These are phyloP conservation scores for Tolypocladium paradoxum DNA, from an alignment of 2,329 filamentous ascomycete genomes.

Conservation along the genomic window DNA sequence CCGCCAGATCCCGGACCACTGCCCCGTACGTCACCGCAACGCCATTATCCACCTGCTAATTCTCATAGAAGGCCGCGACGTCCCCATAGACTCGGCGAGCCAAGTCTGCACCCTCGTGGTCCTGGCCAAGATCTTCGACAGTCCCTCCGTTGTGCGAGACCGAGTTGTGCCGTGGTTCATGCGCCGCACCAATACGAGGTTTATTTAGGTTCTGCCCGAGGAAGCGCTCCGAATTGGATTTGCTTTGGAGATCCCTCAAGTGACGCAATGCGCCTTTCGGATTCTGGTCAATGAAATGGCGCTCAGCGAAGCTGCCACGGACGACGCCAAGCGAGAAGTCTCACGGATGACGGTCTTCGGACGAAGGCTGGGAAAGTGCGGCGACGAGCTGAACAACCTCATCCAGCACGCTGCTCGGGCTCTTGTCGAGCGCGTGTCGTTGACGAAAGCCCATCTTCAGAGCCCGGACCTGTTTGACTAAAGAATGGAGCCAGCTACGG, in stretches of 20 bases:
- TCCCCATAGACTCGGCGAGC: constrained; percentile 51
- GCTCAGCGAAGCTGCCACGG: constrained; percentile 26
- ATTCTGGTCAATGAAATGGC: constrained; percentile 55
- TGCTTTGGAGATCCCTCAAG: constrained; percentile 27
- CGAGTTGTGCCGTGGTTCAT: constrained; percentile 49
- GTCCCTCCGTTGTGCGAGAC: constrained; percentile 32
- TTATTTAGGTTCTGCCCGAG: constrained; percentile 55
- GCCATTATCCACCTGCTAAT: constrained; percentile 53
- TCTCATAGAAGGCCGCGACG: constrained; percentile 41
- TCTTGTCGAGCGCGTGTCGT: constrained; percentile 35
- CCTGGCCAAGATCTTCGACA: constrained; percentile 49
- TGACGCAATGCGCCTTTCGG: constrained; percentile 41
- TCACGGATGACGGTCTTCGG: constrained; percentile 28
- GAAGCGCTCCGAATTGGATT: constrained; percentile 47
- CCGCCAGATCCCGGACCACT: constrained; percentile 46
- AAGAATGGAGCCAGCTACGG: constrained; percentile 22
- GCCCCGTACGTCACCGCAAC: constrained; percentile 49
- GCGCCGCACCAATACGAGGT: constrained; percentile 38
- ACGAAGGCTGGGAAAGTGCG: constrained; percentile 33
- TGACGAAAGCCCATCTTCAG: constrained; percentile 17
- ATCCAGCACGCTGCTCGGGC: constrained; percentile 48
- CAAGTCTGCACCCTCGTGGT: constrained; percentile 58
- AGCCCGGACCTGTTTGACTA: constrained; percentile 21
- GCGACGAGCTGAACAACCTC: constrained; percentile 43
- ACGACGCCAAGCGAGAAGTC: not conserved